phyloP scores from a whole-genome alignment of 2,329 filamentous ascomycete species.

The Paracorniculantispora psalliotae region DNA sequence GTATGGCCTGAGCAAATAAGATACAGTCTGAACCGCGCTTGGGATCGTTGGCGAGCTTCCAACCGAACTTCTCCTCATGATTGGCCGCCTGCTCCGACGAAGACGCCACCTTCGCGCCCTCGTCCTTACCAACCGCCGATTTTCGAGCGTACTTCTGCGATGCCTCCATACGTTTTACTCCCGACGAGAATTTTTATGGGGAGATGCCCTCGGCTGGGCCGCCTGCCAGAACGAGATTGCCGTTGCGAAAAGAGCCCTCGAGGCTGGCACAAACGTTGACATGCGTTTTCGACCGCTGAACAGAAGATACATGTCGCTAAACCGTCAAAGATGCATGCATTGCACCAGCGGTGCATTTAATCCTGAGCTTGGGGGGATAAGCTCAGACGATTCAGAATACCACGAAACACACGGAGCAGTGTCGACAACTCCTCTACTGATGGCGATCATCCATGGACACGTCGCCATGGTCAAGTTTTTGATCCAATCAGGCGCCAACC shows the following conservation, averaged over 20 bases:
- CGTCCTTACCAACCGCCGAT: neutral
- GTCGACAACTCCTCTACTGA: neutral
- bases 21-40: no score
- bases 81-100: no score
- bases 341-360: no score
- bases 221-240: neutral
- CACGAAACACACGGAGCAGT: neutral
- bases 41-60: no score
- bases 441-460: neutral
- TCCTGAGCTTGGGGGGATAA: no score
- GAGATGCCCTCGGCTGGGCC: neutral
- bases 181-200: neutral
- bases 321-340: neutral
- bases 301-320: no score
- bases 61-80: no score
- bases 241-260: neutral
- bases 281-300: neutral
- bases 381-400: no score
- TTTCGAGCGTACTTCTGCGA: neutral
- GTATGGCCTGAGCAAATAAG: no score
- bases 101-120: no score
- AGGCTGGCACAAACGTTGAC: neutral
- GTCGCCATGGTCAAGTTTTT: neutral
- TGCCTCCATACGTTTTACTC: neutral
- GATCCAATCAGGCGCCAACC: neutral